Percentiles rank a stretch among this genome's conserved stretches.
Evolutionary conservation across 176 grass and related monocot genomes (phyloP).

Genomic region (Oropetium thomaeum): DNA sequence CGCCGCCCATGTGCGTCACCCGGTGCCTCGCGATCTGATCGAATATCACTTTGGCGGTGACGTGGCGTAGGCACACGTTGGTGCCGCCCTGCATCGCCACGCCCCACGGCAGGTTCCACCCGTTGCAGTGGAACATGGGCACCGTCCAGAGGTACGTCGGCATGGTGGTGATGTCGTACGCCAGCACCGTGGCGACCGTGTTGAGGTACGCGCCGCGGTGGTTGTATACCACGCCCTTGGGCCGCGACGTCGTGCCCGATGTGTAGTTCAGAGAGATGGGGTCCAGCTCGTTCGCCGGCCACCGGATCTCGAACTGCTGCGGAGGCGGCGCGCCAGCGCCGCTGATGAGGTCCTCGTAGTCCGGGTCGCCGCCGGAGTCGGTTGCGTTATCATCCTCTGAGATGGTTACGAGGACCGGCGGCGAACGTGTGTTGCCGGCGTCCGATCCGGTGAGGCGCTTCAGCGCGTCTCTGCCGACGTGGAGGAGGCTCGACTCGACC

Average conservation of each 20-base stretch:
- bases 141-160: constrained; percentile 53
- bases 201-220: constrained; percentile 64
- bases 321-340: too few species aligned
- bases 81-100: constrained; percentile 57
- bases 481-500: constrained; percentile 41
- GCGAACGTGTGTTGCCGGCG: background rate
- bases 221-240: constrained; percentile 58
- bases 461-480: constrained; percentile 19
- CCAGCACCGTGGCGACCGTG: constrained; percentile 42
- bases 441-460: background rate
- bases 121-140: constrained; percentile 71
- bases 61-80: constrained; percentile 45
- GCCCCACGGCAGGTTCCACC: constrained; percentile 56
- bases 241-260: constrained; percentile 51
- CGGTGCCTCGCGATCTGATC: constrained; percentile 34
- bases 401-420: constrained; percentile 31
- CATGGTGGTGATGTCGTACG: constrained; percentile 45
- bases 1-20: constrained; percentile 57
- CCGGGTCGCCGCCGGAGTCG: background rate
- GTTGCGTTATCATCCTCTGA: background rate
- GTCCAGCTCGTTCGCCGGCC: constrained; percentile 37
- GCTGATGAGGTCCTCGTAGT: constrained; percentile 35
- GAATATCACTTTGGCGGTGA: constrained; percentile 40
- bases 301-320: constrained; percentile 35
- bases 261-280: constrained; percentile 56